phyloP scores from a whole-genome alignment of 2,329 filamentous ascomycete species.

The Apiospora aurea region DNA sequence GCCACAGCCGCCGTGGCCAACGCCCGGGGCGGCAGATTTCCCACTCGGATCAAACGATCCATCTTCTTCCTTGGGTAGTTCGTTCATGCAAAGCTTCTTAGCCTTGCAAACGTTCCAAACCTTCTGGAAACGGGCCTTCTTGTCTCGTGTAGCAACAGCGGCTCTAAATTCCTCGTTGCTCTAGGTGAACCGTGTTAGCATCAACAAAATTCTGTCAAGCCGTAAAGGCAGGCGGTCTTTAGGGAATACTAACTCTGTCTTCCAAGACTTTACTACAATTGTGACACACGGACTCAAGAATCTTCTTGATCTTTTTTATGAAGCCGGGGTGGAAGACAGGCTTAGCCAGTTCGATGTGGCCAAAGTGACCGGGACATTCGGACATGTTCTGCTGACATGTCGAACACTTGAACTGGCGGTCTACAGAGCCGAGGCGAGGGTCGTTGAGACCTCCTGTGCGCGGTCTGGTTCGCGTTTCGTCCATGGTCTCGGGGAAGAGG shows the following conservation, averaged over 20 bases:
- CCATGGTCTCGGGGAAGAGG: constrained; percentile 99
- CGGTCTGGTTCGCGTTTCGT: constrained; percentile 90
- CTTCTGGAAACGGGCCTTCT: constrained; percentile 90
- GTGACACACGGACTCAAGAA: constrained; percentile 98
- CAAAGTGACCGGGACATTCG: constrained; percentile 97
- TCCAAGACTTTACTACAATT: constrained; percentile 98
- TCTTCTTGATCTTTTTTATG: constrained; percentile 99
- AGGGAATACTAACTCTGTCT: constrained; percentile 89
- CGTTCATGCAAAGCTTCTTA: constrained; percentile 84
- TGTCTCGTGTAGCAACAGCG: constrained; percentile 85
- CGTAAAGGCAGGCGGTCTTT: constrained; percentile 39
- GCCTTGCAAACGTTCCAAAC: constrained; percentile 94
- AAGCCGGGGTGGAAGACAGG: constrained; percentile 96
- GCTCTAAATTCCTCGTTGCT: constrained; percentile 83
- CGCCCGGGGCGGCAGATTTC: constrained; percentile 60
- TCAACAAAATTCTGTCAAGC: constrained; percentile 56
- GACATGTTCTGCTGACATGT: constrained; percentile 96
- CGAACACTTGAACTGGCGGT: constrained; percentile 92
- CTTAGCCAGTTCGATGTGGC: constrained; percentile 96
- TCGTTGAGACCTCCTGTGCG: constrained; percentile 94
- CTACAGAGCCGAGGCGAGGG: constrained; percentile 93
- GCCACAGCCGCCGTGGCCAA: constrained; percentile 88
- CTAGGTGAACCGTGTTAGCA: constrained; percentile 71
- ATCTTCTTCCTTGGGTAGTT: constrained; percentile 73
- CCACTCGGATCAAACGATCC: constrained; percentile 68